These are phyloP conservation scores for Kuraishia molischiana DNA, from an alignment of 805 yeast genomes.

Conservation along the genomic window DNA sequence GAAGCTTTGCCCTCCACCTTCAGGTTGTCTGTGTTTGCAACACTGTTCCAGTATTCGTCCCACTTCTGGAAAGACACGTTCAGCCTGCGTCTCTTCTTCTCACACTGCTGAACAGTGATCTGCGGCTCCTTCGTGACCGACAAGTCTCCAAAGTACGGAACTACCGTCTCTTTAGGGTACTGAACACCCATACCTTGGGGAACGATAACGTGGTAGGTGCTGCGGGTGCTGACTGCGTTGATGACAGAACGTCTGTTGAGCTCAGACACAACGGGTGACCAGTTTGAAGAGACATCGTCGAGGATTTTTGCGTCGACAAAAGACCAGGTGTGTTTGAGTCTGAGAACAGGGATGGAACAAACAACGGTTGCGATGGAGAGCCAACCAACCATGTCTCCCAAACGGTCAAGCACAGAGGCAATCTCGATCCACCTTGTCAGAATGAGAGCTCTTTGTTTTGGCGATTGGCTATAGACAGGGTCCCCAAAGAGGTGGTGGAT, in stretches of 20 bases:
- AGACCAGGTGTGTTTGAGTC: slow-evolving; percentile 71
- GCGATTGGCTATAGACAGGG: slow-evolving; percentile 17
- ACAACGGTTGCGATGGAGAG: slow-evolving; percentile 77
- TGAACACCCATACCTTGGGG: slow-evolving; percentile 79
- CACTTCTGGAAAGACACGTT: slow-evolving; percentile 72
- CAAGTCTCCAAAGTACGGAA: slow-evolving; percentile 89
- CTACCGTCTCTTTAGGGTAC: slow-evolving; percentile 66
- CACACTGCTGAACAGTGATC: slow-evolving; percentile 42
- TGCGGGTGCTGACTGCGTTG: slow-evolving; percentile 44
- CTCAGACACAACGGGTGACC: slow-evolving; percentile 92
- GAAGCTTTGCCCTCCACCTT: background rate
- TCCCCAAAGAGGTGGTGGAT: slow-evolving; percentile 60
- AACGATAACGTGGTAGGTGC: slow-evolving; percentile 66
- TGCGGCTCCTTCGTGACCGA: slow-evolving; percentile 35
- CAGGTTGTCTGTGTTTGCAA: slow-evolving; percentile 31
- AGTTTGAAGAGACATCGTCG: slow-evolving; percentile 59
- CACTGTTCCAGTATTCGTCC: slow-evolving; percentile 56
- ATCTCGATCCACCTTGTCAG: slow-evolving; percentile 78
- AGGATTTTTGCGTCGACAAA: slow-evolving; percentile 50
- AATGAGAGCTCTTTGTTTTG: slow-evolving; percentile 49
- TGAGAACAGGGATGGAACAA: slow-evolving; percentile 72
- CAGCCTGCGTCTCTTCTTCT: slow-evolving; percentile 56
- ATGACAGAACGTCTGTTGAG: slow-evolving; percentile 66
- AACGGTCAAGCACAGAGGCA: slow-evolving; percentile 65
- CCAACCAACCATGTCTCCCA: slow-evolving; percentile 95